Conservation (phyloP, 768 basidiomycete species). For the Boletus tylopilopsis region DNA sequence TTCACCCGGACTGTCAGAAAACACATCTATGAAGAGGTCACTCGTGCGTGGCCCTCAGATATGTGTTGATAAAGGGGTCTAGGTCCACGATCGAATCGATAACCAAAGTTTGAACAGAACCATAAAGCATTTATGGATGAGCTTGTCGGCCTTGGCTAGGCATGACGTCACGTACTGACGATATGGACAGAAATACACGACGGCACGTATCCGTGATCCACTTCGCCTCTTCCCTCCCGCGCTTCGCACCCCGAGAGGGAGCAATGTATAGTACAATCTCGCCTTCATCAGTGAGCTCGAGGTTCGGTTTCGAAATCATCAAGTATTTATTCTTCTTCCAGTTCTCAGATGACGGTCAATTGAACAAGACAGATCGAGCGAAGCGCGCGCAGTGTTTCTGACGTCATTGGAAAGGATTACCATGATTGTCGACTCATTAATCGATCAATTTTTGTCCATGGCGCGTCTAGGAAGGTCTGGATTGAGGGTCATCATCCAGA, state of each 20-base stretch:
- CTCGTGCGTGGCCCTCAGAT: conserved; percentile 37
- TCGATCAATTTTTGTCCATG: too few relatives aligned
- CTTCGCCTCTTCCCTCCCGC: conserved; percentile 41
- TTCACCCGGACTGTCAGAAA: conserved; percentile 47
- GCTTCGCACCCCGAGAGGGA: conserved; percentile 34
- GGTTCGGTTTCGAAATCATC: too few relatives aligned
- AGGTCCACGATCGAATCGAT: not conserved
- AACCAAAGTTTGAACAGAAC: conserved; percentile 24
- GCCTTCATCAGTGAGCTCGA: too few relatives aligned
- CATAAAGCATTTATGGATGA: conserved; percentile 38
- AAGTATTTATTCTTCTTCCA: too few relatives aligned
- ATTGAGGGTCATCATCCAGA: too few relatives aligned
- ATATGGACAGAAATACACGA: conserved; percentile 37
- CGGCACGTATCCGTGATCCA: conserved; percentile 43
- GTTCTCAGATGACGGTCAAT: too few relatives aligned
- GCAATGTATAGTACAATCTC: too few relatives aligned
- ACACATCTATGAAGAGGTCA: conserved; percentile 42
- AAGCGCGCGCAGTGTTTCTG: too few relatives aligned
- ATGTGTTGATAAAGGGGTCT: conserved; percentile 26
- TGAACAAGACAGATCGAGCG: too few relatives aligned
- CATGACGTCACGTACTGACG: not conserved
- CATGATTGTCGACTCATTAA: too few relatives aligned
- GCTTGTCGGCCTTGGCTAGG: conserved; percentile 27
- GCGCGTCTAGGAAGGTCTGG: too few relatives aligned
- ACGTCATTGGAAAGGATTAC: too few relatives aligned